Evolutionary conservation across 2,329 filamentous ascomycete genomes (phyloP), one percentile per base, ranked within the genome.

Genomic region (Tolypocladium capitatum): DNA sequence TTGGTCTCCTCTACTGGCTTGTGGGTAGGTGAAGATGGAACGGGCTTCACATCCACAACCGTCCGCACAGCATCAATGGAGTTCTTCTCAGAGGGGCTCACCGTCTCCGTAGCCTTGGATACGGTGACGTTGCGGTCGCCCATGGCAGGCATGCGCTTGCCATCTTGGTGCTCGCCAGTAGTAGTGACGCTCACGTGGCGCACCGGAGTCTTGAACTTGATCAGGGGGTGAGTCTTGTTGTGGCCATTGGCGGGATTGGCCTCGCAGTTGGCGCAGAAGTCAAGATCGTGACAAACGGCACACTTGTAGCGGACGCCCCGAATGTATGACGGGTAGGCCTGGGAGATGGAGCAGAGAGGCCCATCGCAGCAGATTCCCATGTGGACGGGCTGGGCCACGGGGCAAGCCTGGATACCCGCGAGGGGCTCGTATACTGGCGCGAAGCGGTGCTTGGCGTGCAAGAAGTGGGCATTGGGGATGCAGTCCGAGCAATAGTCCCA

Each of bases 211-310:
- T 88, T 94, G 73, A 98, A 89, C 71, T 95, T 96, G 72, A 98
- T 89, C 57, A 98, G 72, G 28, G 92, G 92, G 59, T 98, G 92
- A n/a, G 90, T 94, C 66, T 81, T 83, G 73, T 97, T 96, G 72
- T 98, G 92, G 21, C 71, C 72, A 65, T 94, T 91, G 53, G 74
- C 73, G 8, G 92, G 92, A 58, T 81, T 81, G 44, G 91, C 88
- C 70, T 98, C 94, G 69, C 92, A 98, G 61, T 79, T 85, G 61
- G 86, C 87, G 64, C 92, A 98, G 71, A 96, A 95, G 67, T 98
- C 92, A 32, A 84, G 84, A 63, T 98, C 90, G 60, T 94, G 76
- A 72, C 92, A 98, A 48, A 98, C 84, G 46, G 91, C 87, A 63
- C 92, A 98, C 80, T 98, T 98, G 78, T 92, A 98, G 53, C 92